Percentiles rank a stretch among this genome's conserved stretches.
These are phyloP conservation scores for Cylindrotheca closterium DNA, from an alignment of 108 stramenopile species.

Conservation along the genomic window DNA sequence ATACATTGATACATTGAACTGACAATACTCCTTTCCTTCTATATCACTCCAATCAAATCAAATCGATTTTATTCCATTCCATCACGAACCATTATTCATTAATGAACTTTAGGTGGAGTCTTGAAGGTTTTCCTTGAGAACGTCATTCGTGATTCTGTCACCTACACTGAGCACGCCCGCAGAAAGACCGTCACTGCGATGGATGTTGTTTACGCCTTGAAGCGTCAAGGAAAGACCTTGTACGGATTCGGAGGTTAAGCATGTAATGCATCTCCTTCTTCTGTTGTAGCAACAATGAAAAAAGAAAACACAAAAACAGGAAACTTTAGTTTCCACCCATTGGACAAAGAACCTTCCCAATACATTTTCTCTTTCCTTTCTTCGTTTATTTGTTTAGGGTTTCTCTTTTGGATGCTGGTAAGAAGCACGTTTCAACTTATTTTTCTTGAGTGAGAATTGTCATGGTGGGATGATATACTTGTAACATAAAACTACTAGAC, in stretches of 20 bases:
- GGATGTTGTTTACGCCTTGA: constrained; percentile 96
- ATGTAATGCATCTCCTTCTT: not conserved
- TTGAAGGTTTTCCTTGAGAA: constrained; percentile 91
- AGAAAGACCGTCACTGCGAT: constrained; percentile 93
- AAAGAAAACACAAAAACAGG: constrained; percentile 16
- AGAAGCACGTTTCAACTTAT: too few species aligned
- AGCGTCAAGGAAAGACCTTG: constrained; percentile 97
- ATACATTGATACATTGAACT: not conserved
- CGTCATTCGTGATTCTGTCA: constrained; percentile 86
- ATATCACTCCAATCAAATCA: too few species aligned
- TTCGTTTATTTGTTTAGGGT: not conserved
- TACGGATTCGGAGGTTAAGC: constrained; percentile 96
- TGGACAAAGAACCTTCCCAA: not conserved
- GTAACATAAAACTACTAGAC: too few species aligned
- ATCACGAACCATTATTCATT: too few species aligned
- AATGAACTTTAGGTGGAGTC: too few species aligned
- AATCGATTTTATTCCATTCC: too few species aligned
- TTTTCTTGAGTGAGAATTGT: not conserved
- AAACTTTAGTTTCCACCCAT: constrained; percentile 25
- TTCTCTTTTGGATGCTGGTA: not conserved
- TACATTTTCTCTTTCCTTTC: not conserved
- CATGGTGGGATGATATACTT: not conserved
- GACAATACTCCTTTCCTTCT: not conserved
- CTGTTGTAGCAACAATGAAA: not conserved
- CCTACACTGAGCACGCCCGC: constrained; percentile 93